phyloP scores from a whole-genome alignment of 345 rosid genomes.

The Erucastrum elatum region DNA sequence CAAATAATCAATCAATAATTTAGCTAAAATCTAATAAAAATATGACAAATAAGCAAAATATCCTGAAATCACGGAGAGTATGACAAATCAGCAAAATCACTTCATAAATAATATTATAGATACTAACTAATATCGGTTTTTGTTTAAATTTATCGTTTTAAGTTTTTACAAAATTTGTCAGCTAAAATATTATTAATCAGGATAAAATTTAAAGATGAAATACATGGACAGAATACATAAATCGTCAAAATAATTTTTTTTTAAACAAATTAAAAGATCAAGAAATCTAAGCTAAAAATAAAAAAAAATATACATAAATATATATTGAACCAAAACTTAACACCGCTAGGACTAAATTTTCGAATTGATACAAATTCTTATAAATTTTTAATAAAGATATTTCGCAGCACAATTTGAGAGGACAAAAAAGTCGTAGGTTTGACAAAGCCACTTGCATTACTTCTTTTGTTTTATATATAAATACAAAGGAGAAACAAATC shows the following conservation, averaged over 20 bases:
- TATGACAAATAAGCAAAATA: too few species aligned
- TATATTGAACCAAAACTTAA: neutral
- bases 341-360: neutral
- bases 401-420: neutral
- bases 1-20: too few species aligned
- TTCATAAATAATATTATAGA: too few species aligned
- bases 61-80: too few species aligned
- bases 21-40: too few species aligned
- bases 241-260: neutral
- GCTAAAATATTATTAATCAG: neutral
- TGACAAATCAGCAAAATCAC: too few species aligned
- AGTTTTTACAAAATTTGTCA: neutral
- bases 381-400: neutral
- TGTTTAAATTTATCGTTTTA: neutral
- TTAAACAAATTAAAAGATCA: neutral
- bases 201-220: neutral
- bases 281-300: neutral
- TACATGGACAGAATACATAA: neutral
- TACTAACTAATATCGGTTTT: neutral
- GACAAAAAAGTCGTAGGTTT: constrained; percentile 10
- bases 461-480: neutral
- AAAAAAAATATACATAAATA: neutral
- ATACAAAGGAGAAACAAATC: too few species aligned
- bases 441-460: constrained; percentile 21
- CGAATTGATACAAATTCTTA: neutral